Percentiles rank a stretch among this genome's conserved stretches.
Evolutionary conservation across 495 filamentous ascomycete genomes (phyloP).

Genomic region (Astrothelium subdiscretum): DNA sequence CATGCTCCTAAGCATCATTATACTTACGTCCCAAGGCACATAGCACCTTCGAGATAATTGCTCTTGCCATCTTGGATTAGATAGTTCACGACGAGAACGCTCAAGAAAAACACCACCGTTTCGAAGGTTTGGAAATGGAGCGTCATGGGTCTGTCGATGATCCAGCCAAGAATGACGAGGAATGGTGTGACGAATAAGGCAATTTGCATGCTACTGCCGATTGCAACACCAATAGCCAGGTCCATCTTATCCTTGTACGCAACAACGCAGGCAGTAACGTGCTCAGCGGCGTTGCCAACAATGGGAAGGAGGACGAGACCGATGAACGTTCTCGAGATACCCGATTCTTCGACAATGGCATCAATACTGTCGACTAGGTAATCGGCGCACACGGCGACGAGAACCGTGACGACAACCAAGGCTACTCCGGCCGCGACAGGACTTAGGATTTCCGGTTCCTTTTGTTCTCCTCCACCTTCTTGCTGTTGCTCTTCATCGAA

Average conservation of each 20-base stretch:
- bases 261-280: conserved; percentile 88
- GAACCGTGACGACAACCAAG: conserved; percentile 63
- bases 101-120: conserved; percentile 86
- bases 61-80: conserved; percentile 88
- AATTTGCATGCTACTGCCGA: conserved; percentile 90
- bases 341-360: conserved; percentile 64
- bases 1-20: neutral
- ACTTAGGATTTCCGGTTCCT: conserved; percentile 49
- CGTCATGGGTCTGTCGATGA: conserved; percentile 72
- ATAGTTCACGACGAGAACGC: conserved; percentile 82
- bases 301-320: conserved; percentile 92
- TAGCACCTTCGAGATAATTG: conserved; percentile 88
- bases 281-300: conserved; percentile 94
- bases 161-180: conserved; percentile 87
- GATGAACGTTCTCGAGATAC: conserved; percentile 92
- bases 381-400: conserved; percentile 87
- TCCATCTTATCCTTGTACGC: conserved; percentile 97
- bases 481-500: conserved; percentile 56
- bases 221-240: conserved; percentile 84
- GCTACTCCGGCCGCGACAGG: conserved; percentile 62
- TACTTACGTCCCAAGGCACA: conserved; percentile 68
- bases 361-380: conserved; percentile 92
- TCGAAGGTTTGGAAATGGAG: conserved; percentile 88
- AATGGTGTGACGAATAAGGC: conserved; percentile 85
- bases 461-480: conserved; percentile 25